Evolutionary conservation across 306 rosid genomes (phyloP).

Genomic region (Prunus dulcis): DNA sequence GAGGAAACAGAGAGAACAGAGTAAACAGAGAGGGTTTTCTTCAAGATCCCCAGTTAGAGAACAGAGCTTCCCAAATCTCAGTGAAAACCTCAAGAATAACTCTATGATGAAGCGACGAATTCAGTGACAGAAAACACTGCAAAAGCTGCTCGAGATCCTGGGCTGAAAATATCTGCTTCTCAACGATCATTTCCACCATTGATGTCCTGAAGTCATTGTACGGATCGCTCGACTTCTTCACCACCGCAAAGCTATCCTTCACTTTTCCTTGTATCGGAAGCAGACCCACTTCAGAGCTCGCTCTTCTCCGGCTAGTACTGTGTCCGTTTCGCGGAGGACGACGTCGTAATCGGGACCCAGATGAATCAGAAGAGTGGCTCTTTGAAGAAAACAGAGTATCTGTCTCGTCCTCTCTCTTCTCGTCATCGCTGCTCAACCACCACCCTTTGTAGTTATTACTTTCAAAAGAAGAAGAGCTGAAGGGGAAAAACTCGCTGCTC

Average conservation of each 20-base stretch:
- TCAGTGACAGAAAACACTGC: slow-evolving; percentile 81
- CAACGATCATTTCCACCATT: slow-evolving; percentile 94
- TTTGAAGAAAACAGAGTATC: slow-evolving; percentile 79
- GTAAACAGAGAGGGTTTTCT: slow-evolving; percentile 18
- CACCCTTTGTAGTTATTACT: slow-evolving; percentile 44
- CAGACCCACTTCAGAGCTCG: slow-evolving; percentile 46
- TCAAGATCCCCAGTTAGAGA: slow-evolving; percentile 59
- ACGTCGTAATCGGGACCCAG: slow-evolving; percentile 38
- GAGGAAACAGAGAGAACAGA: slow-evolving; percentile 5
- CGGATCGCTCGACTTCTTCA: slow-evolving; percentile 90
- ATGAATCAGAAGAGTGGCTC: slow-evolving; percentile 74
- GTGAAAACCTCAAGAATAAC: slow-evolving; percentile 81
- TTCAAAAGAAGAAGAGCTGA: slow-evolving; percentile 49
- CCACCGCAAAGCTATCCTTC: slow-evolving; percentile 84
- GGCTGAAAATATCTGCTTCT: slow-evolving; percentile 77
- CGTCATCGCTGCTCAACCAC: slow-evolving; percentile 77
- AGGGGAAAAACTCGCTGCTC: slow-evolving; percentile 36
- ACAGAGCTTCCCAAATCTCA: slow-evolving; percentile 91
- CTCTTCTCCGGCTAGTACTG: slow-evolving; percentile 11
- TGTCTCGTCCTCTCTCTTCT: slow-evolving; percentile 55
- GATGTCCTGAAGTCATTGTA: slow-evolving; percentile 84
- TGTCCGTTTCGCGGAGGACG: slow-evolving; percentile 26
- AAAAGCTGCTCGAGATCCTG: slow-evolving; percentile 76
- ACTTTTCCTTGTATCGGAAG: slow-evolving; percentile 69
- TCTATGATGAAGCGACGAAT: slow-evolving; percentile 66